Conservation (phyloP, 2,329 filamentous ascomycete genomes). For the Elsinoe australis region DNA sequence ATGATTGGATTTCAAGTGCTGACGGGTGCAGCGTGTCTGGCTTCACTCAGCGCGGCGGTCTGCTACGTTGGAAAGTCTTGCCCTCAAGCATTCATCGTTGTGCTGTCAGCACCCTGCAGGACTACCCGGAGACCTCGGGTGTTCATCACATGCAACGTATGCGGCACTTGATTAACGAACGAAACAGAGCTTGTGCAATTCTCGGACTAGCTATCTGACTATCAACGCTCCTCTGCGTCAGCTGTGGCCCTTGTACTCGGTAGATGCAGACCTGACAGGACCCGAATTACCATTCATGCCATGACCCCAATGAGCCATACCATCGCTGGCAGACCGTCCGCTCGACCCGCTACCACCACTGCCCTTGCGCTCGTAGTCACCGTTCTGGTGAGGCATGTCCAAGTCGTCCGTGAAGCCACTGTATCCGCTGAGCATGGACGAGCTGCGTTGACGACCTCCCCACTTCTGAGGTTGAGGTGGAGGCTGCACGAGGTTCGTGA, state of each 20-base stretch:
- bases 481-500: slow-evolving; percentile 15
- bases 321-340: slow-evolving; percentile 14
- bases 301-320: slow-evolving; percentile 16
- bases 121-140: too few relatives aligned
- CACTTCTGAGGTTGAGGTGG: slow-evolving; percentile 7
- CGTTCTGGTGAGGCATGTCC: slow-evolving; percentile 18
- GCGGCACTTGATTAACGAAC: too few relatives aligned
- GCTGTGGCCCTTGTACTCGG: slow-evolving; percentile 13
- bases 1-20: slow-evolving; percentile 1
- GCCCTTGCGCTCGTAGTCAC: slow-evolving; percentile 19
- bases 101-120: too few relatives aligned
- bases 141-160: too few relatives aligned
- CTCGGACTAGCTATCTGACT: slow-evolving; percentile 6
- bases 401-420: slow-evolving; percentile 43
- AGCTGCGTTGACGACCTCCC: slow-evolving; percentile 40
- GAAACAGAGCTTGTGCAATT: slow-evolving; percentile 15
- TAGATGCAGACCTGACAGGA: slow-evolving; percentile 13
- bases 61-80: too few relatives aligned
- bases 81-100: too few relatives aligned
- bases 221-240: too few relatives aligned
- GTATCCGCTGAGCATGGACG: slow-evolving; percentile 46
- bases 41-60: too few relatives aligned
- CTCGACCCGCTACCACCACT: slow-evolving; percentile 18
- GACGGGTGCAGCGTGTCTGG: slow-evolving; percentile 8
- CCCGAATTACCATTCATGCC: slow-evolving; percentile 8